Base-by-base conservation (phyloP, 345 rosid species). In the Murraya koenigii region DNA sequence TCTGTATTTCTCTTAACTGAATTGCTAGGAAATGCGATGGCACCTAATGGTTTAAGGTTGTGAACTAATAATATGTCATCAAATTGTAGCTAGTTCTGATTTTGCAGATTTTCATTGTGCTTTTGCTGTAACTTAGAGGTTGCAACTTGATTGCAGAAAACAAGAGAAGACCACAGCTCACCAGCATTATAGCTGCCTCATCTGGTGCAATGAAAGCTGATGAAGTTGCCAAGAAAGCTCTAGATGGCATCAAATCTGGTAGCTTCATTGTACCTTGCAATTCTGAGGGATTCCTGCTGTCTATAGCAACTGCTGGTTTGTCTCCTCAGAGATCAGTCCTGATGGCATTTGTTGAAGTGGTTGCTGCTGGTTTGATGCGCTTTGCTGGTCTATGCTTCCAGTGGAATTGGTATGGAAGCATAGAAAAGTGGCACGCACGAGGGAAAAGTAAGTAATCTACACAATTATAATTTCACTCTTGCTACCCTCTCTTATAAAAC, bases 261-360 rank as follows among this genome's bases (percentile, higher is more conserved):
- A 85, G 84, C 49, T 94, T 93, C 80, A 77, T 82, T 3, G 82
- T 92, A 39, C 85, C 96, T 22, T 95, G 99, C 82, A 93, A 95
- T 87, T 85, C 84, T 36, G 94, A 87, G 70, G 98, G 99, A 49
- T 68, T 72, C 66, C 72, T 92, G 60, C 74, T 93, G 41, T 82
- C 97, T 56, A 84, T 87, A 2, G 90, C 89, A 6, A 90, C 94
- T 38, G 89, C 93, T 5, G 97, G 97, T 75, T 81, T 92, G 77
- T 90, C 94, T 8, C 97, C 98, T 59, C 97, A 91, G 73, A 85
- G 92, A 78, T 93, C 98, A 22, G 88, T 54, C 78, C 52, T 83
- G 84, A 86, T 90, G 87, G 99, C 98, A 63, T 92, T 89, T 78
- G 55, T 90, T 67, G 98, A 95, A 88, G 94, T 95, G 32, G 79